Evolutionary conservation across 768 basidiomycete species (phyloP).

Genomic region (Inosperma sp.): DNA sequence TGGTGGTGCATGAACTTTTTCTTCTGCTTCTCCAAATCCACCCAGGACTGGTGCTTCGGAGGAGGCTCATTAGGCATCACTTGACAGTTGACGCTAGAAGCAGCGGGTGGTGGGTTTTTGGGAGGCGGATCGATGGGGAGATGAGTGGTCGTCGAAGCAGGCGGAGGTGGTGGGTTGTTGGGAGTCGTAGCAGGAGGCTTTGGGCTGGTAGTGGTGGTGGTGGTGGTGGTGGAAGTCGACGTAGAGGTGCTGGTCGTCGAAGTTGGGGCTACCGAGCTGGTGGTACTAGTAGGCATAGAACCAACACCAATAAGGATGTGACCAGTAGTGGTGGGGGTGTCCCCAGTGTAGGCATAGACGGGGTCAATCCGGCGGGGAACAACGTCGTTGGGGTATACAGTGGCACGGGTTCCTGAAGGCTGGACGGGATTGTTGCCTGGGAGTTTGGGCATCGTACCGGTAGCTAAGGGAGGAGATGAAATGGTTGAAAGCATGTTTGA

Average conservation of each 20-base stretch:
- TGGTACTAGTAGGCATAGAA: background rate
- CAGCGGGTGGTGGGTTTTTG: slow-evolving; percentile 5
- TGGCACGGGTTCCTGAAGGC: slow-evolving; percentile 31
- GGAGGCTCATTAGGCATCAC: background rate
- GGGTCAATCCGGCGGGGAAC: slow-evolving; percentile 40
- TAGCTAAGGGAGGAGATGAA: slow-evolving; percentile 27
- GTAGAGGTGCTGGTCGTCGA: background rate
- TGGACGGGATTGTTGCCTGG: slow-evolving; percentile 55
- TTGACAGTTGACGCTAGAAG: slow-evolving; percentile 6
- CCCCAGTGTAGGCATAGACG: slow-evolving; percentile 44
- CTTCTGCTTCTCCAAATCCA: background rate
- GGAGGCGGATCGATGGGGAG: background rate
- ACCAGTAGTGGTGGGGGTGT: slow-evolving; percentile 36
- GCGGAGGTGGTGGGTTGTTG: too few relatives aligned
- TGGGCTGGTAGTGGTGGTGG: too few relatives aligned
- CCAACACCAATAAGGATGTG: slow-evolving; percentile 16
- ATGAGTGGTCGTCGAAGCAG: too few relatives aligned
- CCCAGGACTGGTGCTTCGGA: too few relatives aligned
- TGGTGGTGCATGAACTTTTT: background rate
- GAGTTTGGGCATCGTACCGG: slow-evolving; percentile 42
- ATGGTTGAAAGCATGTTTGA: slow-evolving; percentile 5
- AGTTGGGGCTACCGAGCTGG: background rate
- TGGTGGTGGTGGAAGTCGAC: background rate
- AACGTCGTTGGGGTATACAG: slow-evolving; percentile 30
- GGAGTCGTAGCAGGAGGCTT: too few relatives aligned